Conservation (phyloP, 306 rosid genomes). For the Lupinus albus region DNA sequence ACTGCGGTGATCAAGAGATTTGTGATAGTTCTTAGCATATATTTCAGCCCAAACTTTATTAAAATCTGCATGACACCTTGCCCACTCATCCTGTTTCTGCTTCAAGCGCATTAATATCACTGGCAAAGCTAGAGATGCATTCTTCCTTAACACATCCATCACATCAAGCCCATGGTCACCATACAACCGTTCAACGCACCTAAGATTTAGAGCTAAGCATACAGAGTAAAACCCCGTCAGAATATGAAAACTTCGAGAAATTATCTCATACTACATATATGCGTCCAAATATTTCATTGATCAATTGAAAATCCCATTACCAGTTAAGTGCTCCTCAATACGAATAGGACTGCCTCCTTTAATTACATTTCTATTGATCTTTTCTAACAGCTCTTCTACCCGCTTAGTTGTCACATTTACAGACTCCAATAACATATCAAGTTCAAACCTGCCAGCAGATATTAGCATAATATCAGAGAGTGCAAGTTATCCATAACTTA, state of each 20-base stretch:
- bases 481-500: conserved; percentile 20
- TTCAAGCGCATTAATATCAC: conserved; percentile 86
- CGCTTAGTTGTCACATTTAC: conserved; percentile 82
- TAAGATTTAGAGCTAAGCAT: conserved; percentile 72
- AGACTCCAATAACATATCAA: conserved; percentile 96
- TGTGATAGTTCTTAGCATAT: conserved; percentile 91
- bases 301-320: conserved; percentile 49
- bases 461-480: conserved; percentile 44
- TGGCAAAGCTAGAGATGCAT: conserved; percentile 80
- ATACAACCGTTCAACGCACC: conserved; percentile 91
- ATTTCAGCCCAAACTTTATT: conserved; percentile 96
- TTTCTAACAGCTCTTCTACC: conserved; percentile 86
- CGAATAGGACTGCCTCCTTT: conserved; percentile 73
- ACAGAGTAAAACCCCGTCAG: conserved; percentile 34
- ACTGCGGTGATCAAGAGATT: conserved; percentile 97
- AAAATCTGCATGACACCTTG: conserved; percentile 83
- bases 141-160: conserved; percentile 89
- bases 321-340: conserved; percentile 92
- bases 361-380: conserved; percentile 65
- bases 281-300: conserved; percentile 33
- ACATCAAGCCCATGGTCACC: conserved; percentile 99
- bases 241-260: conserved; percentile 35
- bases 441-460: conserved; percentile 68
- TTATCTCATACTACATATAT: conserved; percentile 23
- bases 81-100: conserved; percentile 99